phyloP scores from a whole-genome alignment of 129 eudicot species.

The Glebionis coronaria region DNA sequence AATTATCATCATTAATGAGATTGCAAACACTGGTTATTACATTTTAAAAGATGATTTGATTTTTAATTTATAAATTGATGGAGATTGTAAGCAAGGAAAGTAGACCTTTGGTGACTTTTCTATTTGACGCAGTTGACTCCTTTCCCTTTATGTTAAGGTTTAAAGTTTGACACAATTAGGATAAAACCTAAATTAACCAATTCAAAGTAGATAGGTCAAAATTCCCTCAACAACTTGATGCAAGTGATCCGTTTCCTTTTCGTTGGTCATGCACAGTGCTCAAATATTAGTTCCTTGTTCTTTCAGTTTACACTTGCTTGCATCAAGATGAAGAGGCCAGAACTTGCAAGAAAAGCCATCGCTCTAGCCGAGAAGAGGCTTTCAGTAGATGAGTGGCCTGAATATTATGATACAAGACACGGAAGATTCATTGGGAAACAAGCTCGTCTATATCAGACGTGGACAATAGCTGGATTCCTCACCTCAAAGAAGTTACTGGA shows the following conservation, averaged over 20 bases:
- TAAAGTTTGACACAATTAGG: no score
- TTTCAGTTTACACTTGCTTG: conserved; percentile 87
- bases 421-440: conserved; percentile 89
- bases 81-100: no score
- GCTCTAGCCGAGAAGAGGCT: conserved; percentile 74
- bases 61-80: no score
- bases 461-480: conserved; percentile 85
- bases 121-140: no score
- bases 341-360: conserved; percentile 69
- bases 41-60: no score
- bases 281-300: neutral
- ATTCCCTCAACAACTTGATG: no score
- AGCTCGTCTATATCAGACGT: conserved; percentile 74
- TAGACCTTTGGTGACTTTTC: no score
- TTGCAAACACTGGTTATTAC: no score
- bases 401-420: conserved; percentile 77
- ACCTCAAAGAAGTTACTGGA: conserved; percentile 76
- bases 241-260: neutral
- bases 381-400: conserved; percentile 70
- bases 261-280: neutral
- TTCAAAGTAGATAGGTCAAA: no score
- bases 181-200: no score
- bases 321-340: conserved; percentile 86
- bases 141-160: no score
- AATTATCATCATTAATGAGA: no score